Conservation (phyloP, 2,329 filamentous ascomycete species). For the Pseudocercospora eumusae region DNA sequence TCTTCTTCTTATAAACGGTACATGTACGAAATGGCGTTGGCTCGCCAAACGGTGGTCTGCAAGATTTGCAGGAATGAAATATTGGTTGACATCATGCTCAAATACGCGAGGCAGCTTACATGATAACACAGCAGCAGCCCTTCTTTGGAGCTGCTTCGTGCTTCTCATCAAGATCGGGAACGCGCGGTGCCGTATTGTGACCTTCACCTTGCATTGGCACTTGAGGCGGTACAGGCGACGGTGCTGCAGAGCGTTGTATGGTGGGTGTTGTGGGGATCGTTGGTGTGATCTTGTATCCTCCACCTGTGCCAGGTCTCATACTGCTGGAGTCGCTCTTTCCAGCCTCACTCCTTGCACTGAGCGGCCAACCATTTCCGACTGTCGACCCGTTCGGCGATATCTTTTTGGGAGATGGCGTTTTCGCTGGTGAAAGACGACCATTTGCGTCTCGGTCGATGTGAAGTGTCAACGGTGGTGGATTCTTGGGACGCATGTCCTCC, state of each 20-base stretch:
- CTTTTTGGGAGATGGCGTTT: slow-evolving; percentile 18
- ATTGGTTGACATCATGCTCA: neutral
- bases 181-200: slow-evolving; percentile 50
- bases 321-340: slow-evolving; percentile 32
- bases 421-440: slow-evolving; percentile 5
- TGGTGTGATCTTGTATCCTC: slow-evolving; percentile 52
- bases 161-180: slow-evolving; percentile 59
- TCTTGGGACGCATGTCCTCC: slow-evolving; percentile 54
- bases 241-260: slow-evolving; percentile 24
- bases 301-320: slow-evolving; percentile 45
- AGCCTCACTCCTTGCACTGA: slow-evolving; percentile 32
- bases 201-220: slow-evolving; percentile 40
- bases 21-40: slow-evolving; percentile 6
- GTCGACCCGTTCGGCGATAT: slow-evolving; percentile 23
- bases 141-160: slow-evolving; percentile 57
- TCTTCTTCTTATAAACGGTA: slow-evolving; percentile 7
- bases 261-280: slow-evolving; percentile 40
- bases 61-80: neutral
- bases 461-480: slow-evolving; percentile 37
- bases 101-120: slow-evolving; percentile 54
- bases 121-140: slow-evolving; percentile 72
- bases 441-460: slow-evolving; percentile 8
- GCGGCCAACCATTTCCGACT: slow-evolving; percentile 32
- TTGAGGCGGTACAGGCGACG: slow-evolving; percentile 23
- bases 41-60: slow-evolving; percentile 3